Evolutionary conservation across 2,329 filamentous ascomycete genomes (phyloP), one percentile per base, ranked within the genome.

Genomic region (Ophiocordyceps polyrhachis-furcata): DNA sequence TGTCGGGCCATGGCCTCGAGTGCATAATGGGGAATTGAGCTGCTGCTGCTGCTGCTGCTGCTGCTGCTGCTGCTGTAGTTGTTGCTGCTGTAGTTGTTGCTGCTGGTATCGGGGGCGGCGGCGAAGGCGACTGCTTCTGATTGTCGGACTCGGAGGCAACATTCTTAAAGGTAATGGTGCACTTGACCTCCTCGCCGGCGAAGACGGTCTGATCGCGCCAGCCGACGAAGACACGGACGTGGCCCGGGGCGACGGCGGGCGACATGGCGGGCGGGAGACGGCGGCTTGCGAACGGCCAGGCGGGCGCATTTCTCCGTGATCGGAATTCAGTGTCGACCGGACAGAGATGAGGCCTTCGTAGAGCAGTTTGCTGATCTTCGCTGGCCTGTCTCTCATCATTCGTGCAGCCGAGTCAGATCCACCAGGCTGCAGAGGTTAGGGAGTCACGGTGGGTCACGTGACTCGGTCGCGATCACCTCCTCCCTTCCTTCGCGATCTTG

Each of bases 191-290:
- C 69, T 98, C 91, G 63, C 91, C 91, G 46, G 91, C 85, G 65
- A 96, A 98, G 55, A 98, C 85, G 49, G 84, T 88, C 62, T 89
- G 80, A 59, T 93, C 84, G 61, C 86, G 82, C 83, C 89, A 98
- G 66, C 81, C 80, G 62, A 98, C 85, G 62, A 89, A 94, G 63
- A 95, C 89, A 62, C 88, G 83, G 60, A 98, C 86, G 68, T 93
- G 89, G 64, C 67, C 68, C 49, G 38, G 38, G 7, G 60, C 55
- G 51, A 56, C 58, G 55, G 71, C 67, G 52, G 67, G 61, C 52
- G 68, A 60, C 70, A 74, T 74, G 58, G 53, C 64, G 58, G 48
- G 51, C 50, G 52, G 49, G 54, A 53, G 54, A 52, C 52, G 52
- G 53, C 51, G 55, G 49, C 50, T 47, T 52, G 45, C 44, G 47